Conservation (phyloP, 2,329 filamentous ascomycete species). For the Dendrostoma leiphaemia region DNA sequence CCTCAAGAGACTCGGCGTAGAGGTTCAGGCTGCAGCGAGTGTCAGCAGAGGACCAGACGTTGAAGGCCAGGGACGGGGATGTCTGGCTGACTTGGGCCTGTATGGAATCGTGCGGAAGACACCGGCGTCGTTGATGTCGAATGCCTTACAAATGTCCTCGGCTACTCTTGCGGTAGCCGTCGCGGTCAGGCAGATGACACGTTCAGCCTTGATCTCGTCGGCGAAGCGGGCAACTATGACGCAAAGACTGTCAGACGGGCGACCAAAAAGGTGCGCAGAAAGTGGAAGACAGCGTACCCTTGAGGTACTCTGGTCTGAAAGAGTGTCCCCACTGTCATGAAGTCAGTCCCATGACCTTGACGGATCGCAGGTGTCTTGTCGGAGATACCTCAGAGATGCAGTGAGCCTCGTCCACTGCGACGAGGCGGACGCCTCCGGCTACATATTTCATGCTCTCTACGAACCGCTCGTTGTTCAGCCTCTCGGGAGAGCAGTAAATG, state of each 20-base stretch:
- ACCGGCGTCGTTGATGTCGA: constrained; percentile 45
- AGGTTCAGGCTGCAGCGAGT: constrained; percentile 42
- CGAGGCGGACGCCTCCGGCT: constrained; percentile 52
- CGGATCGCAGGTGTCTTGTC: background rate
- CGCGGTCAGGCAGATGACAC: constrained; percentile 59
- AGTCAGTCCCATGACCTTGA: constrained; percentile 8
- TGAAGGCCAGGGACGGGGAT: background rate
- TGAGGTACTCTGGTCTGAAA: constrained; percentile 50
- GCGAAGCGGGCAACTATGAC: constrained; percentile 50
- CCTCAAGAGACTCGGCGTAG: constrained; percentile 42
- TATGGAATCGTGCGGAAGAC: constrained; percentile 60
- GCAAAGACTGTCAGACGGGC: background rate
- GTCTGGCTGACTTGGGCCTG: constrained; percentile 44
- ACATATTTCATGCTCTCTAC: constrained; percentile 53
- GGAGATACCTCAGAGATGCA: constrained; percentile 48
- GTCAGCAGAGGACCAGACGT: background rate
- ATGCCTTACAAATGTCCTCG: constrained; percentile 51
- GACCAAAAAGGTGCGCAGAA: constrained; percentile 24
- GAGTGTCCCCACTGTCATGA: constrained; percentile 43
- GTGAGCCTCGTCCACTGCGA: constrained; percentile 58
- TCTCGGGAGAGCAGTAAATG: constrained; percentile 58
- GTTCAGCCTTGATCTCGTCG: constrained; percentile 53
- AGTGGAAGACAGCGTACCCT: constrained; percentile 28
- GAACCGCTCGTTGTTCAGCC: constrained; percentile 60
- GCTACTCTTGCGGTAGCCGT: constrained; percentile 58